A percentile compares a stretch with the other conserved stretches of the same genome.
These are phyloP conservation scores for Tubosaeta sp. DNA, from an alignment of 768 basidiomycete species.

Conservation along the genomic window DNA sequence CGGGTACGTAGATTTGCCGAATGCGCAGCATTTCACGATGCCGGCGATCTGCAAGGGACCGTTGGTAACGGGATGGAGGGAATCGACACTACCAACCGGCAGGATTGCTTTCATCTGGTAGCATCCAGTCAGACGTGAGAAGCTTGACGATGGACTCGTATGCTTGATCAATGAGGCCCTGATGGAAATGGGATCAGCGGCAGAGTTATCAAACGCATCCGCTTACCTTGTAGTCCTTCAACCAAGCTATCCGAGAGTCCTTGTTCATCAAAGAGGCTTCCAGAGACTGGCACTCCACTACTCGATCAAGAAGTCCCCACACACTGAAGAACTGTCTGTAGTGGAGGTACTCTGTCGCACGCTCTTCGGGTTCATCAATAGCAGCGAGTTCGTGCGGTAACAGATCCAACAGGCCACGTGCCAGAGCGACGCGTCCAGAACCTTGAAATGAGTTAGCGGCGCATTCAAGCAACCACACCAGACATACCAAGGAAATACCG, in stretches of 20 bases:
- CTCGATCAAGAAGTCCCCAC: slow-evolving; percentile 61
- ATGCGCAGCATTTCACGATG: slow-evolving; percentile 71
- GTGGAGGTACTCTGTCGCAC: slow-evolving; percentile 71
- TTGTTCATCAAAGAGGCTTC: slow-evolving; percentile 55
- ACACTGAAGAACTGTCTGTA: slow-evolving; percentile 76
- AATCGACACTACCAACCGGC: slow-evolving; percentile 26
- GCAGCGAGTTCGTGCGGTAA: slow-evolving; percentile 60
- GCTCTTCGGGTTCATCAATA: slow-evolving; percentile 65
- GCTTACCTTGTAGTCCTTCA: slow-evolving; percentile 58
- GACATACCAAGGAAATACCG: slow-evolving; percentile 84
- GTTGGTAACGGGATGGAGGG: background rate
- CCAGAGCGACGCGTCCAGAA: slow-evolving; percentile 69
- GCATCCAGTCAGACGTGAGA: slow-evolving; percentile 75
- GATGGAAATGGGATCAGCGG: background rate
- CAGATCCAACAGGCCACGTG: slow-evolving; percentile 52
- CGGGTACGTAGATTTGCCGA: slow-evolving; percentile 84
- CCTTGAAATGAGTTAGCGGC: slow-evolving; percentile 37
- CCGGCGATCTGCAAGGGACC: slow-evolving; percentile 48
- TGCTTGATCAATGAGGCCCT: slow-evolving; percentile 61
- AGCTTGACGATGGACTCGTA: slow-evolving; percentile 64
- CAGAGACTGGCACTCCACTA: slow-evolving; percentile 56
- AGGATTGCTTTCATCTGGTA: slow-evolving; percentile 46
- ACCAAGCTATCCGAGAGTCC: slow-evolving; percentile 57
- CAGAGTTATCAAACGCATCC: background rate
- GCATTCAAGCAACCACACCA: background rate